Evolutionary conservation across 257 asterid species (phyloP).

Genomic region (Misopates orontium): DNA sequence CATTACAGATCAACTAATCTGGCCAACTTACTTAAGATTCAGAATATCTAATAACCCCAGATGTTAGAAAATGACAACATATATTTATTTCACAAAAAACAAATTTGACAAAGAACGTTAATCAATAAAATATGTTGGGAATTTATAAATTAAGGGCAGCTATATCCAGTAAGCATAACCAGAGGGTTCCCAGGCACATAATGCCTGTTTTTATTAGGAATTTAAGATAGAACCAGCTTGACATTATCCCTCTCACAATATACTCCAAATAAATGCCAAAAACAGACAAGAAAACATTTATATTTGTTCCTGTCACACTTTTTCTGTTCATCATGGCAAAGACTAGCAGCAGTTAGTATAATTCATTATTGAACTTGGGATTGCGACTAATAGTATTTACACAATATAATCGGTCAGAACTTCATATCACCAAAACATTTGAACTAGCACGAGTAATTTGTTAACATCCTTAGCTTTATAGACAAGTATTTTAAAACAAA

Average conservation of each 20-base stretch:
- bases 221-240: constrained; percentile 9
- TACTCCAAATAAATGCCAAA: no score
- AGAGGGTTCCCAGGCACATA: background rate
- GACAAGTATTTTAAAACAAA: background rate
- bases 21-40: background rate
- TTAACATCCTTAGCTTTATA: background rate
- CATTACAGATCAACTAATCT: constrained; percentile 10
- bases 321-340: background rate
- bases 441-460: background rate
- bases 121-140: constrained; percentile 5
- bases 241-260: constrained; percentile 1
- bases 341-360: background rate
- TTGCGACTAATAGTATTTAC: background rate
- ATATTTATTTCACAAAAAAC: background rate
- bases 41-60: background rate
- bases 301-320: background rate
- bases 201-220: constrained; percentile 21
- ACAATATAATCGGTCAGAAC: no score
- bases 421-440: no score
- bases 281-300: no score
- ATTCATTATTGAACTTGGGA: constrained; percentile 8
- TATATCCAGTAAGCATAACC: background rate
- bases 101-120: background rate
- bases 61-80: constrained; percentile 22
- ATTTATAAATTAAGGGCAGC: constrained; percentile 6